phyloP scores from a whole-genome alignment of 2,329 filamentous ascomycete species.

The Sporothrix pallida region DNA sequence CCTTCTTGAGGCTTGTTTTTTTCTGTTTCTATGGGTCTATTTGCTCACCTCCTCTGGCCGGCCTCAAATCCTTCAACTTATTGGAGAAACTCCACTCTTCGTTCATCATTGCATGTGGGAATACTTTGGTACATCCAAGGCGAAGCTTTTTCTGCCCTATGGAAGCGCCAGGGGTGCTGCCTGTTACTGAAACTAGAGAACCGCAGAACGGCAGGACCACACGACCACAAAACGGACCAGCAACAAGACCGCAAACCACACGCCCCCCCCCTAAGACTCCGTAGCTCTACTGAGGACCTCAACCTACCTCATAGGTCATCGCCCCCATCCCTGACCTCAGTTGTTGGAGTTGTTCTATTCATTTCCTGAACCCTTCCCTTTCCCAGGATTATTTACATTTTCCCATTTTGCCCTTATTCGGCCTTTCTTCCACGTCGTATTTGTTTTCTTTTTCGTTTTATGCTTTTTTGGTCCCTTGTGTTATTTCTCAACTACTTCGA shows the following conservation, averaged over 20 bases:
- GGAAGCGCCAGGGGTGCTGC: constrained; percentile 6
- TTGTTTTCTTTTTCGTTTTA: background rate
- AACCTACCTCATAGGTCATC: too few relatives aligned
- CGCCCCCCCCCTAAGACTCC: background rate
- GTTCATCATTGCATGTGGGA: constrained; percentile 1
- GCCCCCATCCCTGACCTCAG: background rate
- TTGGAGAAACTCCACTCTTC: background rate
- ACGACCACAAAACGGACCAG: background rate
- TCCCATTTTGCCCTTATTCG: background rate
- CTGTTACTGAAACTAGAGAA: background rate
- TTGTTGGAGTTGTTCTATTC: background rate
- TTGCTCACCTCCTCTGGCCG: constrained; percentile 2
- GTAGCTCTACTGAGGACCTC: too few relatives aligned
- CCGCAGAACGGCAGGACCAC: constrained; percentile 1
- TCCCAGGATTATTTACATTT: constrained; percentile 6
- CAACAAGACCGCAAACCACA: background rate
- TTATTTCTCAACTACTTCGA: background rate
- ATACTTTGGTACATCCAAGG: constrained; percentile 4
- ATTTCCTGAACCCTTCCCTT: background rate
- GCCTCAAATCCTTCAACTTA: background rate
- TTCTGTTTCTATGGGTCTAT: background rate
- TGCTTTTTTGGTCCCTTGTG: background rate
- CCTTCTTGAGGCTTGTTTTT: background rate
- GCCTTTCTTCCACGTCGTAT: background rate
- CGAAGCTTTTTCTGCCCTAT: constrained; percentile 28